Base-by-base conservation (phyloP, 192 early-diverging fungal species). In the Coemansia sp. region DNA sequence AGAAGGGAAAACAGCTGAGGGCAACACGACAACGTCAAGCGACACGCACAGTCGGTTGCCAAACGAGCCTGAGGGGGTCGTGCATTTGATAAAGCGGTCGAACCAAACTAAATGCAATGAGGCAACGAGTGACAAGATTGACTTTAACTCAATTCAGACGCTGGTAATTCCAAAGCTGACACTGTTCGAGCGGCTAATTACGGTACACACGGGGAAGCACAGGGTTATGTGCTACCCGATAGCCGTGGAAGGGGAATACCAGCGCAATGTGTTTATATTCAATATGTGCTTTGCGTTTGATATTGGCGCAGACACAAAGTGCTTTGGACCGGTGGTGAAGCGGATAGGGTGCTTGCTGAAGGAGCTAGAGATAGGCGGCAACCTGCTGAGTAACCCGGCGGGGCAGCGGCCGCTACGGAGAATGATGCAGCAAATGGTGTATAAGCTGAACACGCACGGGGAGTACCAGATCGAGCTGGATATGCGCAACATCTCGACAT, bases 211-310 rank as follows among this genome's bases (percentile, higher is more conserved):
- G 30, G 72, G 72, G 1, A 50, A 28, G 27, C 50, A 67, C 72
- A 80, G 74, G 44, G 55, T 80, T 41, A 74, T 80, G 72, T 70
- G 77, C 42, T 80, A 80, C 38, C 77, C 77, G n/a, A 56, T 80
- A n/a, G 59, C 64, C 0, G 52, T 80, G 4, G 55, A 74, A 36
- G 77, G 77, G 9, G 64, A 66, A 28, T 92, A 94, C 60, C 73
- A 79, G 52, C 81, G 97, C 22, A 96, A 95, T 73, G 87, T 84
- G 29, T 80, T 96, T 50, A 83, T 94, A 27, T 98, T 95, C 81
- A 98, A 98, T 74, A 81, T 96, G 47, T 90, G 92, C 57, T 97
- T 98, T 86, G 90, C 94, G 13, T 97, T 98, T 83, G 91, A 94
- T 52, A 86, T 84, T 40, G 73, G 84, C 19, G 92, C 90, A 1